Evolutionary conservation across 2,329 filamentous ascomycete species (phyloP).

Genomic region (Ophiostoma sp.): DNA sequence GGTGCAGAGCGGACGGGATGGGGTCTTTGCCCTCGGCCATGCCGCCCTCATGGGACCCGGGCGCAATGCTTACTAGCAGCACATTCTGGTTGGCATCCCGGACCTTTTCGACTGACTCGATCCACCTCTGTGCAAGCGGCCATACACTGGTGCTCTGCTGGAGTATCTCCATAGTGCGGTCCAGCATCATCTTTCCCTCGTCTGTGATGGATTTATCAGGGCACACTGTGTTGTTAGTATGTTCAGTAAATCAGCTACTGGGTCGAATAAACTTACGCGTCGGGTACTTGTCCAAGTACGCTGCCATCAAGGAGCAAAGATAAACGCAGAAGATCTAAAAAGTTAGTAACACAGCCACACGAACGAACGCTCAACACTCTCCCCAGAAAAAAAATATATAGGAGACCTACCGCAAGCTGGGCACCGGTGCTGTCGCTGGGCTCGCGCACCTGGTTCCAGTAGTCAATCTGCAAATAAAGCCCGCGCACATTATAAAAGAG

Average conservation of each 20-base stretch:
- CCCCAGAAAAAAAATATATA: neutral
- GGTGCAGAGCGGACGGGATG: conserved; percentile 28
- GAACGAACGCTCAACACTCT: neutral
- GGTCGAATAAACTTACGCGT: conserved; percentile 22
- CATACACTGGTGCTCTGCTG: conserved; percentile 45
- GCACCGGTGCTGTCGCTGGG: conserved; percentile 46
- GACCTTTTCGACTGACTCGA: conserved; percentile 43
- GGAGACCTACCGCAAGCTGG: conserved; percentile 42
- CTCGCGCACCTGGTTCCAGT: conserved; percentile 43
- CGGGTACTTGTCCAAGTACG: conserved; percentile 45
- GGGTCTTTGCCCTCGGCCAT: conserved; percentile 44
- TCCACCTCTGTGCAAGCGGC: conserved; percentile 48
- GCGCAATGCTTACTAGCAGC: conserved; percentile 30
- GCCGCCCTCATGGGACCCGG: conserved; percentile 37
- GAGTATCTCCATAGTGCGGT: conserved; percentile 41
- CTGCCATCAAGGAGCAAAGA: conserved; percentile 46
- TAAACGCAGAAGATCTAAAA: conserved; percentile 43
- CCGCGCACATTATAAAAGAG: conserved; percentile 44
- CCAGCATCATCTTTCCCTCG: conserved; percentile 43
- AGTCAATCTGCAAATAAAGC: conserved; percentile 46
- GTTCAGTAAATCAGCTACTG: neutral
- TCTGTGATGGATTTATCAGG: conserved; percentile 37
- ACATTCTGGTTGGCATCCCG: conserved; percentile 39
- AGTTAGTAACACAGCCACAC: neutral
- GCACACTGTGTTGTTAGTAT: conserved; percentile 34